Base-by-base conservation (phyloP, 2,329 filamentous ascomycete species). In the Exophiala oligosperma region DNA sequence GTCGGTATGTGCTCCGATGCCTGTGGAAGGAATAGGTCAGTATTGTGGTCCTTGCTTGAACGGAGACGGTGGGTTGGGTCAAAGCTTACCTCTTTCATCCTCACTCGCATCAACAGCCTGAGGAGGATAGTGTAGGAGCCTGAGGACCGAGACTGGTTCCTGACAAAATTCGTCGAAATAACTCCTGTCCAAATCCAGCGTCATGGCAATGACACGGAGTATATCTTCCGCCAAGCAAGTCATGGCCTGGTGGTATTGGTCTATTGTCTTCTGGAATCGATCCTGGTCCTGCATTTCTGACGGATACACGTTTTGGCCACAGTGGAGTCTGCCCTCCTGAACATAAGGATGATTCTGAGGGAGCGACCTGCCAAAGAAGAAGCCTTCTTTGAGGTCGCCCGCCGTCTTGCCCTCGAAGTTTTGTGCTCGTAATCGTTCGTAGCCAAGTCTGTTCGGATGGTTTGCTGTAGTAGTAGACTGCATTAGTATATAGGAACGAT, bases 1-100 rank as follows among this genome's bases (percentile, higher is more conserved):
- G 51, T 71, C 68, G 1, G 68, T 69, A 41, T 72, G 70, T 0
- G 69, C 70, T 1, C 70, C 69, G 50, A 70, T 68, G 17, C 58
- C 57, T 48, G 41, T 9, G 11, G 11, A 35, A 29, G 28, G 28
- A 29, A 4, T 17, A 37, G 26, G 40, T 59, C 23, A 53, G 50
- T 46, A 2, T 52, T 44, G 49, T 46, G 11, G 9, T 52, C 65
- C 67, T 43, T 70, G n/a, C 26, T 17, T 14, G 44, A 43, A 21
- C 11, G 29, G 40, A 7, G 5, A n/a, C 12, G 4, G 12, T 41
- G 38, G 17, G 38, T 41, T 14, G 38, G 12, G 6, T 5, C 23
- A 12, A 14, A 28, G 14, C 61, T 44, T 43, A 65, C 65, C 66
- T 59, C 66, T 52, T 55, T 70, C 67, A 7, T 54, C 52, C 14